phyloP scores from a whole-genome alignment of 2,329 filamentous ascomycete species.

The Daldinia eschscholtzii region DNA sequence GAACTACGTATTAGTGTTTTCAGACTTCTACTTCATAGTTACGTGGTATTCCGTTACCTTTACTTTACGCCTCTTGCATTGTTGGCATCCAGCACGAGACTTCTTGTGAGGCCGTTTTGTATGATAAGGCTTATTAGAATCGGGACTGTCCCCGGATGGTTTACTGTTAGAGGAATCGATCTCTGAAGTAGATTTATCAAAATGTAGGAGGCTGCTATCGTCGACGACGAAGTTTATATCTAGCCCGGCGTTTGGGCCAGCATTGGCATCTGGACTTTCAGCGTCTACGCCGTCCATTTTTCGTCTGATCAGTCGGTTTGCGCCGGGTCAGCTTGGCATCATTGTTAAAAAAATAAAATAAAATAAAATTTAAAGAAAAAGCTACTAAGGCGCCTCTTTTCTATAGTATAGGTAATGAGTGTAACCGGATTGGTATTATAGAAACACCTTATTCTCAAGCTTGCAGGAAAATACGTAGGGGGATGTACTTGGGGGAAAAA shows the following conservation, averaged over 20 bases:
- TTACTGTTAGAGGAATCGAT: conserved; percentile 18
- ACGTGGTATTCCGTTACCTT: conserved; percentile 49
- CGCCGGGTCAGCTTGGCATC: conserved; percentile 32
- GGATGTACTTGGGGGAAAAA: conserved; percentile 5
- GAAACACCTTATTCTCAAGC: not conserved
- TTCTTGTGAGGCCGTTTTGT: conserved; percentile 68
- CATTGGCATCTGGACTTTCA: conserved; percentile 22
- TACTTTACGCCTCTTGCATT: conserved; percentile 68
- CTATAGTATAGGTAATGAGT: not conserved
- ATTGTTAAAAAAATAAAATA: not conserved
- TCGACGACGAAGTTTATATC: conserved; percentile 28
- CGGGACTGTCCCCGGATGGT: conserved; percentile 25
- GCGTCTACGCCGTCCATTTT: conserved; percentile 40
- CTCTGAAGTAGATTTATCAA: conserved; percentile 8
- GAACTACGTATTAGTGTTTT: conserved; percentile 28
- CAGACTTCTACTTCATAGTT: not conserved
- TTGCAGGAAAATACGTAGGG: conserved; percentile 9
- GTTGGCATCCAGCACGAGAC: conserved; percentile 65
- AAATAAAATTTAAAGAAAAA: not conserved
- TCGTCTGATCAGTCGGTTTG: conserved; percentile 1
- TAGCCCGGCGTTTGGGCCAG: conserved; percentile 28
- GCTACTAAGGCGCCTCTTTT: not conserved
- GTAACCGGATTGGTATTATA: conserved; percentile 1
- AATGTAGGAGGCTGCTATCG: conserved; percentile 16
- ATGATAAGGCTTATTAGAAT: conserved; percentile 53